Evolutionary conservation across 768 basidiomycete genomes (phyloP).

Genomic region (Tylopilus subfusipes): DNA sequence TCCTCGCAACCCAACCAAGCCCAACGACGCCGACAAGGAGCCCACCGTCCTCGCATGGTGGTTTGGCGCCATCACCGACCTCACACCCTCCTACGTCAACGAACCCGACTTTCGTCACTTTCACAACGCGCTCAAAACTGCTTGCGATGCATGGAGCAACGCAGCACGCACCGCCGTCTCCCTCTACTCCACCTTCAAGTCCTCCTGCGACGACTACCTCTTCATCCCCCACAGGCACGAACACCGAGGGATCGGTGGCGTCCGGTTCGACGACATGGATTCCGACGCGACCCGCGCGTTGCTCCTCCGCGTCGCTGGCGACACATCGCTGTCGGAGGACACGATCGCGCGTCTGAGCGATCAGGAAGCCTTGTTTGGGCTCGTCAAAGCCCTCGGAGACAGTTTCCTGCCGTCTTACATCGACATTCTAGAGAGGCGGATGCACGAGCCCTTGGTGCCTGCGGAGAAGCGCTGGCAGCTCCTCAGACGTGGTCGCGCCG

Average conservation of each 20-base stretch:
- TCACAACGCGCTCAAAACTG: slow-evolving; percentile 41
- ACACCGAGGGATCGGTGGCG: slow-evolving; percentile 52
- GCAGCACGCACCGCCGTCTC: neutral
- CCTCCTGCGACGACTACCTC: slow-evolving; percentile 55
- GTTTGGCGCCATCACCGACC: slow-evolving; percentile 33
- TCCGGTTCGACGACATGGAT: slow-evolving; percentile 55
- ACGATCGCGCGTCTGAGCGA: slow-evolving; percentile 15
- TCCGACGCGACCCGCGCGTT: slow-evolving; percentile 27
- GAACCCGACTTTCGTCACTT: slow-evolving; percentile 46
- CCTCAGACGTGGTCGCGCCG: slow-evolving; percentile 48
- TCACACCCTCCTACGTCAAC: slow-evolving; percentile 51
- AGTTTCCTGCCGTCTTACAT: slow-evolving; percentile 48
- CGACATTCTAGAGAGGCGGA: slow-evolving; percentile 40
- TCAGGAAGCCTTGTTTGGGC: slow-evolving; percentile 41
- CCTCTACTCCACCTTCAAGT: slow-evolving; percentile 46
- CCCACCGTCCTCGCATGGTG: slow-evolving; percentile 24
- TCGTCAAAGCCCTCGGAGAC: slow-evolving; percentile 41
- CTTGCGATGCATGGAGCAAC: slow-evolving; percentile 42
- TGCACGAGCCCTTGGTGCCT: slow-evolving; percentile 24
- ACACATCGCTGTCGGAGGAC: neutral
- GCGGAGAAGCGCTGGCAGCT: slow-evolving; percentile 48
- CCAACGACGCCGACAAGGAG: neutral
- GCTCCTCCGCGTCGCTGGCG: slow-evolving; percentile 6
- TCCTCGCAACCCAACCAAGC: neutral
- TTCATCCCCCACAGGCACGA: slow-evolving; percentile 49